phyloP scores from a whole-genome alignment of 2,329 filamentous ascomycete genomes.

The Colletotrichum musicola region DNA sequence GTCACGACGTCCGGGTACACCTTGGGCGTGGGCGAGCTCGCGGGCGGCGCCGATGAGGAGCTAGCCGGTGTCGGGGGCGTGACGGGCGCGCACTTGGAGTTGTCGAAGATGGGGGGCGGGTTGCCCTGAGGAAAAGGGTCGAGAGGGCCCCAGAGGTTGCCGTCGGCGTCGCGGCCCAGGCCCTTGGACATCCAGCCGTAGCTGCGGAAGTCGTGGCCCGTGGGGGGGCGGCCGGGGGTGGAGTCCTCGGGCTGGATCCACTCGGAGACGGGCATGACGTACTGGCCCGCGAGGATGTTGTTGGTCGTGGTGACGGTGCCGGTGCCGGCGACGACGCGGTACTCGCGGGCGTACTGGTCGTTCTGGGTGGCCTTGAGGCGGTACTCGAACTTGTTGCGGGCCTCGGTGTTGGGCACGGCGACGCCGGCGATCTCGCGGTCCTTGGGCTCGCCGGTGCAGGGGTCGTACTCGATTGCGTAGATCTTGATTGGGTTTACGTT shows the following conservation, averaged over 20 bases:
- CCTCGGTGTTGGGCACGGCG: constrained; percentile 44
- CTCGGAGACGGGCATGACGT: constrained; percentile 55
- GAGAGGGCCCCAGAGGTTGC: constrained; percentile 52
- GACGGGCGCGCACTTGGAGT: constrained; percentile 27
- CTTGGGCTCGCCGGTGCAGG: constrained; percentile 54
- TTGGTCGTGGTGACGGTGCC: constrained; percentile 51
- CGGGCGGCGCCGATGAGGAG: not conserved
- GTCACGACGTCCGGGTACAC: constrained; percentile 22
- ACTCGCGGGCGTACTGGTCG: constrained; percentile 56
- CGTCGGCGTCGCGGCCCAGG: constrained; percentile 45
- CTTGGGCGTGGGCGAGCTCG: constrained; percentile 4
- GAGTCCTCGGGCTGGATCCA: constrained; percentile 58
- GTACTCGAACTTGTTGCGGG: constrained; percentile 55
- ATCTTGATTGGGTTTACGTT: constrained; percentile 50
- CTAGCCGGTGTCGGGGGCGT: not conserved
- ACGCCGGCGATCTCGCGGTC: constrained; percentile 51
- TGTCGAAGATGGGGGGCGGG: constrained; percentile 31
- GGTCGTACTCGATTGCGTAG: constrained; percentile 55
- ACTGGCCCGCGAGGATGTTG: constrained; percentile 55
- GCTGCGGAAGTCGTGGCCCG: constrained; percentile 50
- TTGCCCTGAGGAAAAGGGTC: constrained; percentile 47
- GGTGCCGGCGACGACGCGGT: constrained; percentile 50
- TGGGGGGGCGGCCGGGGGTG: constrained; percentile 49
- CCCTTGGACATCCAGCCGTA: constrained; percentile 48
- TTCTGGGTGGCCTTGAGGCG: constrained; percentile 45